phyloP scores from a whole-genome alignment of 2,329 filamentous ascomycete genomes.

The Fusarium concolor region DNA sequence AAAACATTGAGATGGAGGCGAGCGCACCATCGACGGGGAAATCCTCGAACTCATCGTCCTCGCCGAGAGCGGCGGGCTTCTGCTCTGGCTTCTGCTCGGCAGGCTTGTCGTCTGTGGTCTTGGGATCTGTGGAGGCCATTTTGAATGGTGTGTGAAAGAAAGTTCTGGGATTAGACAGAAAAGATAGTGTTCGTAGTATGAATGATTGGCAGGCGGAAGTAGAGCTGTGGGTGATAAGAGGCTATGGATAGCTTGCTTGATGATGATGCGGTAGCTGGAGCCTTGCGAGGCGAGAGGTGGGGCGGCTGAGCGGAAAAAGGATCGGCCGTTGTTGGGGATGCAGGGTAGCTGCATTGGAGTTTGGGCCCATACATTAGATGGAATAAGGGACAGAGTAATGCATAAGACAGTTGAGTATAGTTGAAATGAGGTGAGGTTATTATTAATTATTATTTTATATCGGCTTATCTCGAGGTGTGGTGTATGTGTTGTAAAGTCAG shows the following conservation, averaged over 20 bases:
- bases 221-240: background rate
- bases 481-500: no score
- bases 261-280: slow-evolving; percentile 40
- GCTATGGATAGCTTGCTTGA: slow-evolving; percentile 10
- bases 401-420: background rate
- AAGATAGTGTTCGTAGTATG: background rate
- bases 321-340: slow-evolving; percentile 7
- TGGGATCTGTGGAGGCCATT: slow-evolving; percentile 46
- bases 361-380: background rate
- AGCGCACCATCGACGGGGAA: slow-evolving; percentile 91
- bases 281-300: slow-evolving; percentile 35
- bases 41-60: slow-evolving; percentile 99
- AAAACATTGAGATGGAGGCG: accelerated
- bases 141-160: background rate
- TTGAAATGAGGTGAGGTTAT: background rate
- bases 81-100: slow-evolving; percentile 45
- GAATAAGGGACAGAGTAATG: background rate
- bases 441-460: background rate
- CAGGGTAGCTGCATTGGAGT: background rate
- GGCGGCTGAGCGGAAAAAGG: slow-evolving; percentile 29
- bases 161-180: background rate
- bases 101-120: slow-evolving; percentile 44
- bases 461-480: no score
- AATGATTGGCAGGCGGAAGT: background rate
- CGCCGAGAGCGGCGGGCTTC: slow-evolving; percentile 76